A percentile compares a stretch with the other conserved stretches of the same genome.
These are phyloP conservation scores for Flueggea neowawraea DNA, from an alignment of 441 rosid species.

Conservation along the genomic window DNA sequence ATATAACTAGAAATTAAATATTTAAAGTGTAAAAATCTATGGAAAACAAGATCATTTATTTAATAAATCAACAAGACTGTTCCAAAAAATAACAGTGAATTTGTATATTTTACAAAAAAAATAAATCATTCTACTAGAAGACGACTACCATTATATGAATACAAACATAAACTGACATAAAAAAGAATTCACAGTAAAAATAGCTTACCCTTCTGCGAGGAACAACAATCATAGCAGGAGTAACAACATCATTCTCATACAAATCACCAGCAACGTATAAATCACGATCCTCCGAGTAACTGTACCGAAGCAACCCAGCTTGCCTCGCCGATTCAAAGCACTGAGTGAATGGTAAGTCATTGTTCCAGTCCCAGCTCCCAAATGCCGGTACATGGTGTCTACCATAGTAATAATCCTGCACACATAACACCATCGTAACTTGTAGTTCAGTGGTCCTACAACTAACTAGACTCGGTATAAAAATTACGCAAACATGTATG, in stretches of 20 bases:
- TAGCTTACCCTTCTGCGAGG: conserved; percentile 63
- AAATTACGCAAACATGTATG: no score
- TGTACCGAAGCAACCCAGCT: conserved; percentile 62
- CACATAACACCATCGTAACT: not conserved
- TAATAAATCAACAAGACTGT: no score
- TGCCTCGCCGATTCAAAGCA: conserved; percentile 86
- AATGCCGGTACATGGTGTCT: conserved; percentile 86
- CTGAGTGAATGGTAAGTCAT: conserved; percentile 76
- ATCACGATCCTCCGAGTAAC: conserved; percentile 75
- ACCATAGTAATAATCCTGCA: conserved; percentile 41
- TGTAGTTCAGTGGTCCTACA: not conserved
- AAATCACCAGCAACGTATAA: conserved; percentile 87
- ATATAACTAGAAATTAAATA: no score
- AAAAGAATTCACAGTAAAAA: not conserved
- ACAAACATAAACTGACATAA: no score
- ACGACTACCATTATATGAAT: no score
- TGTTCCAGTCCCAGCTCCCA: conserved; percentile 99
- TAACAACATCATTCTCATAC: conserved; percentile 68
- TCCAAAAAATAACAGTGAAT: no score
- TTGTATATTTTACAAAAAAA: no score
- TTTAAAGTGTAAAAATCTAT: no score
- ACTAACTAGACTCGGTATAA: no score
- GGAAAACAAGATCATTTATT: no score
- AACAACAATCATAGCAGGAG: conserved; percentile 88
- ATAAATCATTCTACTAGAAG: no score